phyloP scores from a whole-genome alignment of 257 asterid genomes.

The Solanum bulbocastanum region DNA sequence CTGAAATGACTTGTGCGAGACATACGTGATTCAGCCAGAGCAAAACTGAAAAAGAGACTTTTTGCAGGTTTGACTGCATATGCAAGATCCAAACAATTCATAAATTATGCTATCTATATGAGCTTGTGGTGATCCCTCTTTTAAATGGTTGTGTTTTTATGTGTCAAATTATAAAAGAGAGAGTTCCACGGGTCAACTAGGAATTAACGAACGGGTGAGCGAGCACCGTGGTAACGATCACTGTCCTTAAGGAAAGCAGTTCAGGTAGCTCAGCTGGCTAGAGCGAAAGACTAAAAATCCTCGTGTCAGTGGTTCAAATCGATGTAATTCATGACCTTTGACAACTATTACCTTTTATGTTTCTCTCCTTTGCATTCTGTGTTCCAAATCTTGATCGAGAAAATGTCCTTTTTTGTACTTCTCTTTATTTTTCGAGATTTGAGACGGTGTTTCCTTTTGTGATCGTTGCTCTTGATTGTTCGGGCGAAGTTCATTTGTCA shows the following conservation, averaged over 20 bases:
- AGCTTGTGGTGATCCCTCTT: background rate
- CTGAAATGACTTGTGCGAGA: background rate
- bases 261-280: background rate
- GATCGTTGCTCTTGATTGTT: background rate
- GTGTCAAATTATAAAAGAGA: background rate
- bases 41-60: background rate
- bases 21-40: background rate
- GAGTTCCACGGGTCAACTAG: background rate
- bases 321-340: background rate
- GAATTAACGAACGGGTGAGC: background rate
- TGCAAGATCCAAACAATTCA: background rate
- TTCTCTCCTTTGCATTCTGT: background rate
- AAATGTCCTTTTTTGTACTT: background rate
- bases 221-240: background rate
- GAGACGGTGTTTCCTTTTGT: background rate
- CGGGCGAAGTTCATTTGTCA: background rate
- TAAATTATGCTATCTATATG: background rate
- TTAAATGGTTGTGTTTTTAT: background rate
- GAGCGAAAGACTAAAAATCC: background rate
- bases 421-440: background rate
- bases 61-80: background rate
- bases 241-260: background rate
- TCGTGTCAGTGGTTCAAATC: background rate
- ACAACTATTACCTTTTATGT: background rate
- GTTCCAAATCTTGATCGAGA: background rate